phyloP scores from a whole-genome alignment of 2,329 filamentous ascomycete species.

The Ascochyta clinopodiicola region DNA sequence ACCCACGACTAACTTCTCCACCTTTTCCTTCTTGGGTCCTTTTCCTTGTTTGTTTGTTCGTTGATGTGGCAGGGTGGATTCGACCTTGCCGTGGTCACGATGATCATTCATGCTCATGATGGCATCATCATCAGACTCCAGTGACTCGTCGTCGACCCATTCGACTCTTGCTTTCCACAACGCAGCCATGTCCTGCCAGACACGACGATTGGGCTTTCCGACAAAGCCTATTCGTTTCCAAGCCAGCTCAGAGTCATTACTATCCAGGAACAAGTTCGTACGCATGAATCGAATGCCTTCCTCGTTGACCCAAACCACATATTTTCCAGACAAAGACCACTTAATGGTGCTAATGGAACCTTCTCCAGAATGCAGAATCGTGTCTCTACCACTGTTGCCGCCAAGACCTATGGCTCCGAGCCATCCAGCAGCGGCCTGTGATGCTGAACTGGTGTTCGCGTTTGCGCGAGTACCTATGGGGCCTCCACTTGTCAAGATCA shows the following conservation, averaged over 20 bases:
- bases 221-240: conserved; percentile 96
- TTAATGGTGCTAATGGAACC: conserved; percentile 90
- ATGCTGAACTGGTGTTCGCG: conserved; percentile 86
- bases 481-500: conserved; percentile 85
- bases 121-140: conserved; percentile 74
- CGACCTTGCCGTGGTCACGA: conserved; percentile 40
- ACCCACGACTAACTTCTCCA: conserved; percentile 85
- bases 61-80: conserved; percentile 48
- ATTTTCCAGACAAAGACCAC: conserved; percentile 92
- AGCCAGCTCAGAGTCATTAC: conserved; percentile 76
- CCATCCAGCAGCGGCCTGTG: conserved; percentile 87
- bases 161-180: conserved; percentile 93
- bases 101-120: conserved; percentile 45
- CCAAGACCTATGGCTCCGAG: conserved; percentile 85
- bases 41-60: conserved; percentile 51
- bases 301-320: conserved; percentile 94
- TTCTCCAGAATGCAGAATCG: conserved; percentile 87
- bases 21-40: conserved; percentile 42
- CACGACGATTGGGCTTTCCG: conserved; percentile 81
- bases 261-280: conserved; percentile 81
- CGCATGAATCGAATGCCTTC: conserved; percentile 98
- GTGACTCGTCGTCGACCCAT: conserved; percentile 85
- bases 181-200: conserved; percentile 95
- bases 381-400: conserved; percentile 80
- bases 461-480: conserved; percentile 78